Conservation (phyloP, 768 basidiomycete species). For the Pleurotus djamor region DNA sequence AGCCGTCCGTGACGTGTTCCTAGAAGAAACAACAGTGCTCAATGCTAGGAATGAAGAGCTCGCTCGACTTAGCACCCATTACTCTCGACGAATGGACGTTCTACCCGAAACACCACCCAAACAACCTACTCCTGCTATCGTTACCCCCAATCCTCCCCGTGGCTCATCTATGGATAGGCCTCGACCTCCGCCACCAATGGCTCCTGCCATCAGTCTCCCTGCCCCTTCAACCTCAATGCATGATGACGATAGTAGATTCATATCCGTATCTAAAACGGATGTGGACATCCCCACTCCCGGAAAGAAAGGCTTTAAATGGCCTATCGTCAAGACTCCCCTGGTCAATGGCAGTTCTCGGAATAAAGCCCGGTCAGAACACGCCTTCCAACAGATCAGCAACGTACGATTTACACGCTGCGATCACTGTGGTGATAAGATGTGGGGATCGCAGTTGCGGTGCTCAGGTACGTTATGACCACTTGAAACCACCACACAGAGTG, state of each 20-base stretch:
- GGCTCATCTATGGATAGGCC: slow-evolving; percentile 1
- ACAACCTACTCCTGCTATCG: slow-evolving; percentile 15
- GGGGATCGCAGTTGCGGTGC: slow-evolving; percentile 95
- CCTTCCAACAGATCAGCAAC: slow-evolving; percentile 87
- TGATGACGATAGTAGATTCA: slow-evolving; percentile 39
- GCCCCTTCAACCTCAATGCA: slow-evolving; percentile 38
- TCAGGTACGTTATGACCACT: slow-evolving; percentile 53
- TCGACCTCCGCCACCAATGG: slow-evolving; percentile 35
- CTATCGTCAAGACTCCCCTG: slow-evolving; percentile 40
- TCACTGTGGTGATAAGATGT: slow-evolving; percentile 97
- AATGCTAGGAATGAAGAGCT: slow-evolving; percentile 93
- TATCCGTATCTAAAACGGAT: slow-evolving; percentile 44
- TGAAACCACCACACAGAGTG: neutral
- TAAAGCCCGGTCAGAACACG: slow-evolving; percentile 60
- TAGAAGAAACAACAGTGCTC: slow-evolving; percentile 90
- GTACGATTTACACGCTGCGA: slow-evolving; percentile 92
- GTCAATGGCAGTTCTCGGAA: slow-evolving; percentile 33
- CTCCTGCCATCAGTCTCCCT: slow-evolving; percentile 35
- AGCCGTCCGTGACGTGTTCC: slow-evolving; percentile 79
- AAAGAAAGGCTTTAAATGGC: slow-evolving; percentile 70
- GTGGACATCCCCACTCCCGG: slow-evolving; percentile 47
- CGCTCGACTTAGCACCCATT: slow-evolving; percentile 82
- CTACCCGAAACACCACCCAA: slow-evolving; percentile 33
- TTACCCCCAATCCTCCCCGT: slow-evolving; percentile 2
- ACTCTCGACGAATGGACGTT: slow-evolving; percentile 74